A percentile compares a stretch with the other conserved stretches of the same genome.
Evolutionary conservation across 352 stramenopile species (phyloP).

Genomic region (Phytophthora macrochlamydospora): DNA sequence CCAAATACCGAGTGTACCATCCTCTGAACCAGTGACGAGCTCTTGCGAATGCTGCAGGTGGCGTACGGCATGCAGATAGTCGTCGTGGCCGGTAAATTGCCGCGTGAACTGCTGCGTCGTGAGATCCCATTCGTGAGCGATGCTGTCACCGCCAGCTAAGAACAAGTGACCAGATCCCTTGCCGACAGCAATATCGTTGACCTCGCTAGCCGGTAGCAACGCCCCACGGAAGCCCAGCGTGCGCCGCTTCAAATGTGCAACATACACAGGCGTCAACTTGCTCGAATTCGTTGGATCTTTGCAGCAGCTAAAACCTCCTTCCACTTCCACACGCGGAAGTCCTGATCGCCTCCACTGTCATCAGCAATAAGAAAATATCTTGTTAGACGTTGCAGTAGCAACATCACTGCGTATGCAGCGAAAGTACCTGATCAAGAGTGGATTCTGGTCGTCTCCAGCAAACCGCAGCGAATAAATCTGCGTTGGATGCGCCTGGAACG

Average conservation of each 20-base stretch:
- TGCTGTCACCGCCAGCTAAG: conserved; percentile 63
- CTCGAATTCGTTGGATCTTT: conserved; percentile 19
- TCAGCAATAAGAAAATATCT: conserved; percentile 4
- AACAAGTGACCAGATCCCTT: conserved; percentile 46
- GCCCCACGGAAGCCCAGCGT: conserved; percentile 65
- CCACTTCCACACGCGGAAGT: conserved; percentile 82
- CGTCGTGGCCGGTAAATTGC: conserved; percentile 56
- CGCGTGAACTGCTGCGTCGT: conserved; percentile 54
- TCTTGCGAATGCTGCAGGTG: conserved; percentile 74
- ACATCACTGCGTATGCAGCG: conserved; percentile 4
- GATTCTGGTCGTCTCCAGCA: conserved; percentile 53
- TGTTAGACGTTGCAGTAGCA: not conserved
- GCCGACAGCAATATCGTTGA: conserved; percentile 68
- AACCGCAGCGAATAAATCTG: conserved; percentile 82
- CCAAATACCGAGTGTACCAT: conserved; percentile 78
- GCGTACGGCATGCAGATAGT: conserved; percentile 71
- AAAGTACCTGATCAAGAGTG: conserved; percentile 65
- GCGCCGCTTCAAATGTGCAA: conserved; percentile 57
- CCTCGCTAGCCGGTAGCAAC: conserved; percentile 61
- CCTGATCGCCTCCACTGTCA: conserved; percentile 70
- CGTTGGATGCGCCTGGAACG: conserved; percentile 69
- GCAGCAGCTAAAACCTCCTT: conserved; percentile 59
- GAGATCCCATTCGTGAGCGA: conserved; percentile 71
- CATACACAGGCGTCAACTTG: conserved; percentile 45
- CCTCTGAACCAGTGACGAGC: conserved; percentile 71